A percentile compares a stretch with the other conserved stretches of the same genome.
Conservation (phyloP, 129 eudicot species). For the Glebionis coronaria region DNA sequence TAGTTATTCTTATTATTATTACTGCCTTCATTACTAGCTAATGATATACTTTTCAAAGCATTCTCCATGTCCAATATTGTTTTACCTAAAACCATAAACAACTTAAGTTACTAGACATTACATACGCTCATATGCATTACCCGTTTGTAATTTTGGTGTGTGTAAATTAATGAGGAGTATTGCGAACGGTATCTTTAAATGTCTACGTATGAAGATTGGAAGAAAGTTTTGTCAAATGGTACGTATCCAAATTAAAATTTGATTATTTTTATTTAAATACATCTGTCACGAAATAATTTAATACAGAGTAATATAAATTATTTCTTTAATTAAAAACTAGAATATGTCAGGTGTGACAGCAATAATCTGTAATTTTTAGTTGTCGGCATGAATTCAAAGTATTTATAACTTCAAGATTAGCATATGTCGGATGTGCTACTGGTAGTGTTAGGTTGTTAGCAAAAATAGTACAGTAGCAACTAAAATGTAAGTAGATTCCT, state of each 20-base stretch:
- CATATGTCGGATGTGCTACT: neutral
- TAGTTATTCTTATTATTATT: neutral
- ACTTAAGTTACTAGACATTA: neutral
- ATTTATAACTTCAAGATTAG: neutral
- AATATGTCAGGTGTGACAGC: constrained; percentile 2
- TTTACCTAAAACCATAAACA: neutral
- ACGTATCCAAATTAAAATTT: constrained; percentile 6
- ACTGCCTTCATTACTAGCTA: neutral
- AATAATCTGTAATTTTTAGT: neutral
- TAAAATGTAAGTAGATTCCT: neutral
- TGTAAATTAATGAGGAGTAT: neutral
- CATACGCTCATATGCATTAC: too few relatives aligned
- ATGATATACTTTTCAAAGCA: constrained; percentile 10
- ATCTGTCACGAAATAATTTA: neutral
- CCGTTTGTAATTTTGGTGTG: too few relatives aligned
- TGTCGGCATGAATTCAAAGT: neutral
- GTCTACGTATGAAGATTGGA: neutral
- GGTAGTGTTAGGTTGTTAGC: too few relatives aligned
- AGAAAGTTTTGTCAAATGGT: neutral
- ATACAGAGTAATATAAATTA: neutral
- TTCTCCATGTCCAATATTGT: neutral
- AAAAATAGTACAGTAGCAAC: neutral
- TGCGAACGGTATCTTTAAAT: neutral
- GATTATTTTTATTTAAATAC: neutral
- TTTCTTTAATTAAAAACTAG: neutral